Base-by-base conservation (phyloP, 169 alveolate species). In the Babesia divergens region DNA sequence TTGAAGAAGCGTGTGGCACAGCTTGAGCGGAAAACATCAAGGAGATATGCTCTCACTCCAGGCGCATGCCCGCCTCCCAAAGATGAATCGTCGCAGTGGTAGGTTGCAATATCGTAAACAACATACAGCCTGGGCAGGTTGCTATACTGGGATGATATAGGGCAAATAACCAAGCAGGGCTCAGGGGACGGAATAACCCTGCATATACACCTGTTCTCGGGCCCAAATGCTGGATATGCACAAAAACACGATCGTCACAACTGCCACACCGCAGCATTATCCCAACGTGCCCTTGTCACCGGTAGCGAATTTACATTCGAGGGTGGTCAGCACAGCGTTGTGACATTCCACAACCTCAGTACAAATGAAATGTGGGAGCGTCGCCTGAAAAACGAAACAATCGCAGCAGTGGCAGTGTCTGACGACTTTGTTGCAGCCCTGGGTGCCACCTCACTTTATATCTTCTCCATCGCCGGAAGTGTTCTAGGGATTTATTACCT, bases 311-410 rank as follows among this genome's bases (percentile, higher is more conserved):
- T 75, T 40, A 40, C n/a, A 4, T 4, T 40, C 24, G 67, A 40
- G 9, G 62, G 59, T 22, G 28, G 6, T 0, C 32, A 37, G 28
- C 56, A 47, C 5, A 72, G 85, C 16, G 38, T 75, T 40, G 29
- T 66, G 18, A 52, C 66, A 26, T 65, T 59, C 55, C n/a, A 42
- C 56, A 75, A 75, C 55, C 65, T 75, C 16, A 34, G 37, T 32
- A 75, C 58, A 9, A 59, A 59, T 24, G 85, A 75, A 38, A 58
- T 20, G n/a, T 77, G 86, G 86, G 84, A 77, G 49, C 81, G 86
- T 9, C 38, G 86, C 2, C 37, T 68, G 62, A 54, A 47, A 37
- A 34, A 56, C 44, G 86, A 77, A 13, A 32, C 37, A 2, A 31
- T 77, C 22, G 65, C 58, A 46, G 69, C 69, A 8, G 82, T 77